Evolutionary conservation across 106 monocot species (phyloP).

Genomic region (Xerophyta viscosa): DNA sequence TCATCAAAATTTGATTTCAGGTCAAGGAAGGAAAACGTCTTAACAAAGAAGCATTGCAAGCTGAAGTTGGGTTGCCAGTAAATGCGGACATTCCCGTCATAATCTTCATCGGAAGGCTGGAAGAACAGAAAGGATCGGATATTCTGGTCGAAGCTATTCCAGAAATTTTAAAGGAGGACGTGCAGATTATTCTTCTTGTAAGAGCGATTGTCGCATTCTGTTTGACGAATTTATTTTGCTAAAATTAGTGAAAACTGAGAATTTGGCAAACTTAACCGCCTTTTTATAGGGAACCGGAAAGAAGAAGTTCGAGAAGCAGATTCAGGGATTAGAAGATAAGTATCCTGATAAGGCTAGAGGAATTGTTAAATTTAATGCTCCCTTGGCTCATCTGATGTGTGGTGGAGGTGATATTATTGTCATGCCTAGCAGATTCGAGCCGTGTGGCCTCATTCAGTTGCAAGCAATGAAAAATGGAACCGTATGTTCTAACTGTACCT

Average conservation of each 20-base stretch:
- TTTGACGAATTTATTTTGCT: no score
- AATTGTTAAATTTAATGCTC: slow-evolving; percentile 69
- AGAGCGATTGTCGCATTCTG: not conserved
- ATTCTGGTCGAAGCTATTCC: slow-evolving; percentile 80
- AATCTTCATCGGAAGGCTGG: slow-evolving; percentile 82
- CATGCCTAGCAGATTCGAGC: slow-evolving; percentile 86
- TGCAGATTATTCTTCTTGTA: slow-evolving; percentile 86
- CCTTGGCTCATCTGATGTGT: slow-evolving; percentile 72
- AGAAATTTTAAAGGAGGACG: slow-evolving; percentile 57
- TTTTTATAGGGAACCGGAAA: slow-evolving; percentile 80
- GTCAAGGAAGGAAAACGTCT: slow-evolving; percentile 68
- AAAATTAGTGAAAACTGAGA: not conserved
- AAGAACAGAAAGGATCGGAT: slow-evolving; percentile 97
- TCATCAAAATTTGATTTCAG: slow-evolving; percentile 19
- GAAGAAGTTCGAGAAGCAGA: slow-evolving; percentile 69
- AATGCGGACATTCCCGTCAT: slow-evolving; percentile 51
- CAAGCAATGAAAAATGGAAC: slow-evolving; percentile 84
- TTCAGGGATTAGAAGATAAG: slow-evolving; percentile 37
- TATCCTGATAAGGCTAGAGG: slow-evolving; percentile 73
- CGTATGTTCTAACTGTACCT: slow-evolving; percentile 46
- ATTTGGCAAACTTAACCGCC: not conserved
- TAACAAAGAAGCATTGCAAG: slow-evolving; percentile 90
- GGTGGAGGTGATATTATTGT: slow-evolving; percentile 71
- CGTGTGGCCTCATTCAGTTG: slow-evolving; percentile 85
- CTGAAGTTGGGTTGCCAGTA: slow-evolving; percentile 79